phyloP scores from a whole-genome alignment of 768 basidiomycete genomes.

The Lanmaoa rubissima region DNA sequence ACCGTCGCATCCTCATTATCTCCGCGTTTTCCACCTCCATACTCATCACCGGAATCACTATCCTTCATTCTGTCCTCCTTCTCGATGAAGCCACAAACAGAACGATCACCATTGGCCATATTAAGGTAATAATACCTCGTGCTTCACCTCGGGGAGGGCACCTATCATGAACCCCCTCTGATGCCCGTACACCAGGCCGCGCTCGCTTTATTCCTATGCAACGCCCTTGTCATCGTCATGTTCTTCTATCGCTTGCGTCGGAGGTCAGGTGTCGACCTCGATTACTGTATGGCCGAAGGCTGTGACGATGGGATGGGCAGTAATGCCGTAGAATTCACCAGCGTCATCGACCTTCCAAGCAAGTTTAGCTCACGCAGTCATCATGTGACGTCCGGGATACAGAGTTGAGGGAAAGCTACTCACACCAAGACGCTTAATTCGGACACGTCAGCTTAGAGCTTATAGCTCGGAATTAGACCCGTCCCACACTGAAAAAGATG shows the following conservation, averaged over 20 bases:
- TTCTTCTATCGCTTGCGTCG: conserved; percentile 16
- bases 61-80: conserved; percentile 24
- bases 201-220: conserved; percentile 21
- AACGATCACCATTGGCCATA: conserved; percentile 20
- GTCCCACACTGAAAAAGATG: neutral
- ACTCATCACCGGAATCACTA: conserved; percentile 21
- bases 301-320: too few species aligned
- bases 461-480: neutral
- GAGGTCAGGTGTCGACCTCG: neutral
- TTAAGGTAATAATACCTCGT: conserved; percentile 16
- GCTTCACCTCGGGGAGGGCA: neutral
- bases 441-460: neutral
- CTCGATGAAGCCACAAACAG: neutral
- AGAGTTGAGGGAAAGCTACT: neutral
- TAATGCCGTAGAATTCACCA: conserved; percentile 13
- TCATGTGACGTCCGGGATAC: neutral
- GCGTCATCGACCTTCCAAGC: conserved; percentile 16
- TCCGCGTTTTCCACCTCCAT: conserved; percentile 23
- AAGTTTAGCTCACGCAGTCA: conserved; percentile 2
- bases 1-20: conserved; percentile 20
- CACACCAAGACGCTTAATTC: neutral
- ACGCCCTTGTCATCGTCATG: conserved; percentile 20
- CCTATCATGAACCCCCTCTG: neutral
- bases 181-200: conserved; percentile 12
- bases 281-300: neutral